A percentile compares a stretch with the other conserved stretches of the same genome.
phyloP scores from a whole-genome alignment of 208 protist genomes.

The Acanthamoeba healyi region DNA sequence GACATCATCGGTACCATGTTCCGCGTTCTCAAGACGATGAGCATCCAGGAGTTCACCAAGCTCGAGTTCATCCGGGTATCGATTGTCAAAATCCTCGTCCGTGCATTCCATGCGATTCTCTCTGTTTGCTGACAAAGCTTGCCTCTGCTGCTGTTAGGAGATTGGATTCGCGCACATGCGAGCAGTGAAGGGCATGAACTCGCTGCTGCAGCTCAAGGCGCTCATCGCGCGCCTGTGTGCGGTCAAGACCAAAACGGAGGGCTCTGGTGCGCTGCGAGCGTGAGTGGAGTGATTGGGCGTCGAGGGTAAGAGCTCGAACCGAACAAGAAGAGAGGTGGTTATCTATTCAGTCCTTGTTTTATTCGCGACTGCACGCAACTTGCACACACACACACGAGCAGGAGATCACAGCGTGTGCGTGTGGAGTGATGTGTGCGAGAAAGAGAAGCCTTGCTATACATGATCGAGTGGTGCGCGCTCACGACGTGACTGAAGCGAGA shows the following conservation, averaged over 20 bases:
- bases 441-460: constrained; percentile 18
- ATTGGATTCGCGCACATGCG: constrained; percentile 92
- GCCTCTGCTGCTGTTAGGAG: constrained; percentile 70
- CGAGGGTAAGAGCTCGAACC: background rate
- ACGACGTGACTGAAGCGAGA: background rate
- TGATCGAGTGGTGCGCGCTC: background rate
- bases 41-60: constrained; percentile 87
- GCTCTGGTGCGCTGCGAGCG: constrained; percentile 1
- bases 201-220: constrained; percentile 90
- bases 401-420: background rate
- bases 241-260: constrained; percentile 5
- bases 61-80: constrained; percentile 90
- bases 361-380: background rate
- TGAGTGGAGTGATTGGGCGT: no score
- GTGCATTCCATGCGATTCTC: background rate
- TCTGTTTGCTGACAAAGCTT: background rate
- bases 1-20: constrained; percentile 98
- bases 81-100: background rate
- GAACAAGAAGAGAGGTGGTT: background rate
- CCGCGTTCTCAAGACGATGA: constrained; percentile 89
- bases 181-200: constrained; percentile 90
- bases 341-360: background rate
- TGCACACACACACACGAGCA: background rate
- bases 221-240: constrained; percentile 88
- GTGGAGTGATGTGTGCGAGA: background rate